These are phyloP conservation scores for Triglochin maritima DNA, from an alignment of 106 monocot species.

Conservation along the genomic window DNA sequence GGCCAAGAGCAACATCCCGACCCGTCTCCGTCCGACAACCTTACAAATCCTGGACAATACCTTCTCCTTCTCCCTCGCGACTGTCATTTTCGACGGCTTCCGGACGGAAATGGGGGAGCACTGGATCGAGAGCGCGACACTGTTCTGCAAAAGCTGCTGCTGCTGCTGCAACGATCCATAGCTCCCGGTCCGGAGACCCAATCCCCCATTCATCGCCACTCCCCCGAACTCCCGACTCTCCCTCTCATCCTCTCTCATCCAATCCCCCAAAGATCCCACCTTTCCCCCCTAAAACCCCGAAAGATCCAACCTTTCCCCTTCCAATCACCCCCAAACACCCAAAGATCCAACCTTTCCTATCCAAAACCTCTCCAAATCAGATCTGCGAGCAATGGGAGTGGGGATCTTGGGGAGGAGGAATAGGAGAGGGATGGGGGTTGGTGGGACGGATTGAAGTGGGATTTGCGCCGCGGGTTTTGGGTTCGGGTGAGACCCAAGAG, in stretches of 20 bases:
- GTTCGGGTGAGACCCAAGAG: too few species aligned
- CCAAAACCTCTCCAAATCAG: too few species aligned
- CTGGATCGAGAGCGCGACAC: constrained; percentile 7
- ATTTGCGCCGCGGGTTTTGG: too few species aligned
- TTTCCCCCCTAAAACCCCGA: not conserved
- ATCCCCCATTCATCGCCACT: constrained; percentile 9
- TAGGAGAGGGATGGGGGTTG: too few species aligned
- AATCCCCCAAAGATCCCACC: not conserved
- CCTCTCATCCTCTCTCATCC: constrained; percentile 8
- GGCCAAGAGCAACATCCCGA: constrained; percentile 34
- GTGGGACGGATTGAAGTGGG: too few species aligned
- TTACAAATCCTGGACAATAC: constrained; percentile 26
- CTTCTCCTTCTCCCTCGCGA: constrained; percentile 23
- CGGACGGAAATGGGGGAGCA: not conserved
- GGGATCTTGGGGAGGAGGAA: too few species aligned
- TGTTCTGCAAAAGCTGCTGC: not conserved
- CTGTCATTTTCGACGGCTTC: constrained; percentile 23
- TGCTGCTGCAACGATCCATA: constrained; percentile 27
- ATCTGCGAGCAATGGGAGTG: too few species aligned
- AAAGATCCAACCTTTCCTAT: too few species aligned
- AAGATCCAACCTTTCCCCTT: too few species aligned
- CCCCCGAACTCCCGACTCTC: not conserved
- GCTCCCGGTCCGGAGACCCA: constrained; percentile 24
- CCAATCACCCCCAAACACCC: not conserved
- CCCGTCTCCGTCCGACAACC: constrained; percentile 22